Evolutionary conservation across 352 stramenopile genomes (phyloP), one percentile per base, ranked within the genome.

Genomic region (Globisporangium cylindrosporum): DNA sequence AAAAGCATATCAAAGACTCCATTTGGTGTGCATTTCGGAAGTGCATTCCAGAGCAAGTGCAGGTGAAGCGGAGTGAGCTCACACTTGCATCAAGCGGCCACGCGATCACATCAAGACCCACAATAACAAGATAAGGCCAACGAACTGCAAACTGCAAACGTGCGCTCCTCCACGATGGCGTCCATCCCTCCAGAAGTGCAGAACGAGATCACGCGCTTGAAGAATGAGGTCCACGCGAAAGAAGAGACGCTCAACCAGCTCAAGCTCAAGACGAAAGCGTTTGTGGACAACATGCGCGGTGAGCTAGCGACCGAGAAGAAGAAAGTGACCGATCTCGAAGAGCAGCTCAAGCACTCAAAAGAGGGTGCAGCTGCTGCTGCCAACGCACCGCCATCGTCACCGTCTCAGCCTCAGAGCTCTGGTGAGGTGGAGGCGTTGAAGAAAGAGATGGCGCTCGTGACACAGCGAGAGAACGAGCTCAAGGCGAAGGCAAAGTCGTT

Each of bases 211-310:
- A 71, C 78, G 67, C 82, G 84, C 1, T 66, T 94, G 43, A 81
- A 72, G 41, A 72, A 74, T 22, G 86, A 94, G 54, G 74, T 88
- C 14, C 73, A 78, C 55, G 82, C 84, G 14, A 94, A 94, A 70
- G 86, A 92, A 14, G 86, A 92, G 68, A 88, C 83, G 38, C 79
- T 94, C 9, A 91, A 90, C 66, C 78, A 89, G 64, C 81, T 94
- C 65, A 94, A 94, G 73, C 71, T 86, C 65, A 92, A 94, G 79
- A 90, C 86, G 63, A 94, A 94, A 71, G 82, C 82, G 29, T 94
- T 94, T 53, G 86, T 91, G 10, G 86, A 94, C 67, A 91, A 88
- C 48, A 86, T 94, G 79, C 84, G 84, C 36, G 66, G 67, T 32
- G 81, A 94, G 53, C 70, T 94, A 7, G 75, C 76, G 8, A 69